phyloP scores from a whole-genome alignment of 495 filamentous ascomycete genomes.

The Penicillium cosmopolitanum region DNA sequence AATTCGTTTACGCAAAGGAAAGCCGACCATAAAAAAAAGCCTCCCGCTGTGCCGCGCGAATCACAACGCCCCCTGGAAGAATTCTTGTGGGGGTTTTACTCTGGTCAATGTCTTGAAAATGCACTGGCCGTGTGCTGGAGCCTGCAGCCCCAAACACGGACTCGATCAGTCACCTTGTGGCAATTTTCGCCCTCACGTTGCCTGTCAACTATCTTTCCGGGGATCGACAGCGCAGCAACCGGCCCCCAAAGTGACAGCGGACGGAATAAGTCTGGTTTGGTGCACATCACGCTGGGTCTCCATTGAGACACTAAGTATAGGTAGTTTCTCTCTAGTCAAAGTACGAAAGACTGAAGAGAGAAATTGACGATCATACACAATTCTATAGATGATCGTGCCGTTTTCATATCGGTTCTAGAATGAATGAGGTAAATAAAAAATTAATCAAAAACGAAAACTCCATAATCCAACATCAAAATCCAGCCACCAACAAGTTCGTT shows the following conservation, averaged over 20 bases:
- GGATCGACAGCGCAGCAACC: constrained; percentile 42
- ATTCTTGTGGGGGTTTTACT: constrained; percentile 26
- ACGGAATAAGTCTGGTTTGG: constrained; percentile 17
- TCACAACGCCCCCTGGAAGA: constrained; percentile 17
- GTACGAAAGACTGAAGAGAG: background rate
- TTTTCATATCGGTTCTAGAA: background rate
- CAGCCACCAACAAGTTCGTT: background rate
- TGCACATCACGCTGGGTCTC: background rate
- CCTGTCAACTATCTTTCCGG: constrained; percentile 31
- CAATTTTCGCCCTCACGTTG: constrained; percentile 9
- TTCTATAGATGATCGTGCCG: background rate
- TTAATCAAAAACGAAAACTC: background rate
- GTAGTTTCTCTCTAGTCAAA: background rate
- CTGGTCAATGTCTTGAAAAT: constrained; percentile 30
- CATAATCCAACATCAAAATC: background rate
- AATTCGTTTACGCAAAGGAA: constrained; percentile 2
- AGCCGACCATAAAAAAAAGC: constrained; percentile 7
- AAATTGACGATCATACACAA: background rate
- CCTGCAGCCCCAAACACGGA: constrained; percentile 24
- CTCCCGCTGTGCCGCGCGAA: constrained; percentile 24
- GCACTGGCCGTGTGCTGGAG: constrained; percentile 36
- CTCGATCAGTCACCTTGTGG: constrained; percentile 27
- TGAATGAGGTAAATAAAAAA: background rate
- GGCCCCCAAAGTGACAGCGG: constrained; percentile 32
- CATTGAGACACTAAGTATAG: background rate